These are phyloP conservation scores for Trametes villosa DNA, from an alignment of 768 basidiomycete species.

Conservation along the genomic window DNA sequence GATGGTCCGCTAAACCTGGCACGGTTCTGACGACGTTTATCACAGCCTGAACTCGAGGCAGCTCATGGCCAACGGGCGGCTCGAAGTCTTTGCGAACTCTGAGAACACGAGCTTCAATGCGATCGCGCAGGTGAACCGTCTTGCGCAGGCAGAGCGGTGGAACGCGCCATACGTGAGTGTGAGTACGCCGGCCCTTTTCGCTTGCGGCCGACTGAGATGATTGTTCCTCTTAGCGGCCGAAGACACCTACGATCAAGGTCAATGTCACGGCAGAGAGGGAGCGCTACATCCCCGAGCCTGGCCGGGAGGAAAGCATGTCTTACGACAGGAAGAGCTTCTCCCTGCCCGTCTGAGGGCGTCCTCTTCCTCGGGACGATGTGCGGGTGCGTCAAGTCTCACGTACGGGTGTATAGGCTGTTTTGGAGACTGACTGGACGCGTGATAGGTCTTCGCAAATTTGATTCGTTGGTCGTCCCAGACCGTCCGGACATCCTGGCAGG, in stretches of 20 bases:
- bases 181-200: not conserved
- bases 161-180: not conserved
- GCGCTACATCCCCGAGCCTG: not conserved
- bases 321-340: not conserved
- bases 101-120: not conserved
- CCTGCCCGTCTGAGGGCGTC: not conserved
- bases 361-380: no score
- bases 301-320: not conserved
- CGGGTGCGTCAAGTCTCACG: no score
- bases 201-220: not conserved
- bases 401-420: no score
- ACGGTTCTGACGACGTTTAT: not conserved
- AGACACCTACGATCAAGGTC: not conserved
- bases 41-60: not conserved
- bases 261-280: constrained; percentile 1
- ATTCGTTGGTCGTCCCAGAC: no score
- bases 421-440: no score
- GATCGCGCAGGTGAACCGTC: not conserved
- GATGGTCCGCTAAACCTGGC: not conserved
- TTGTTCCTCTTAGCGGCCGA: not conserved
- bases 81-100: not conserved
- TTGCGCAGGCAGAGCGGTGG: not conserved
- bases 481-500: no score
- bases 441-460: no score
- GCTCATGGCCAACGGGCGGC: not conserved